These are phyloP conservation scores for Glaciozyma antarctica DNA, from an alignment of 768 basidiomycete genomes.

Conservation along the genomic window DNA sequence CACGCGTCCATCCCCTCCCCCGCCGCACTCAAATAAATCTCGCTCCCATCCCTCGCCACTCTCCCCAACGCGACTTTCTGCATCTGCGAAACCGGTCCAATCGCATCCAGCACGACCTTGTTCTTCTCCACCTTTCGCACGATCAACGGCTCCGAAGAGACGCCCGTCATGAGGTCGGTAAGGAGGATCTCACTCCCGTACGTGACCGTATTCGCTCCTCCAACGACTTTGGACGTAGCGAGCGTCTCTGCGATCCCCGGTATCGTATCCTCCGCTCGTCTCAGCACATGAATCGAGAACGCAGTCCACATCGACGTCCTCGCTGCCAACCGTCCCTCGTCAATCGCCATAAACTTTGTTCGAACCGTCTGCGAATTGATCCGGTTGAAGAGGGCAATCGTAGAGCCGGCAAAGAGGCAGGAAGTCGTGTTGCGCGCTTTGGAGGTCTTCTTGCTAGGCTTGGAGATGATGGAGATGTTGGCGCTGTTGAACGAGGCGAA, in stretches of 20 bases:
- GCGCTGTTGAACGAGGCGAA: conserved; percentile 91
- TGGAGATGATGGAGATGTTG: conserved; percentile 88
- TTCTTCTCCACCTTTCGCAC: conserved; percentile 91
- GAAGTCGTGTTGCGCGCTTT: conserved; percentile 86
- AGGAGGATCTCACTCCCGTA: conserved; percentile 84
- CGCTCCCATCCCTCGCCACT: not conserved
- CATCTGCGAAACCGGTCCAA: conserved; percentile 89
- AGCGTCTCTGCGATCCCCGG: not conserved
- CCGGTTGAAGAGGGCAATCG: conserved; percentile 87
- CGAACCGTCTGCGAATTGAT: conserved; percentile 95
- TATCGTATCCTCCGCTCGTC: not conserved
- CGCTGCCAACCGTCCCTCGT: conserved; percentile 71
- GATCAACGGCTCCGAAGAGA: conserved; percentile 71
- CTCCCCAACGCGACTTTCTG: conserved; percentile 72
- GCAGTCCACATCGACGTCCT: conserved; percentile 88
- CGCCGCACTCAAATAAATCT: conserved; percentile 14
- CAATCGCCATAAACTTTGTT: conserved; percentile 94
- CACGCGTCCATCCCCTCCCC: conserved; percentile 46
- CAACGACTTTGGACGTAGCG: conserved; percentile 3
- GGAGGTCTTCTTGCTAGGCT: conserved; percentile 84
- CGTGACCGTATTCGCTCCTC: conserved; percentile 47
- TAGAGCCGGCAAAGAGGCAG: conserved; percentile 78
- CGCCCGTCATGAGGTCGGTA: conserved; percentile 73
- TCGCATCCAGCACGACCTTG: conserved; percentile 52
- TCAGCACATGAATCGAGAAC: conserved; percentile 43